These are phyloP conservation scores for Volvariella volvacea DNA, from an alignment of 1,284 basidiomycete genomes.

Conservation along the genomic window DNA sequence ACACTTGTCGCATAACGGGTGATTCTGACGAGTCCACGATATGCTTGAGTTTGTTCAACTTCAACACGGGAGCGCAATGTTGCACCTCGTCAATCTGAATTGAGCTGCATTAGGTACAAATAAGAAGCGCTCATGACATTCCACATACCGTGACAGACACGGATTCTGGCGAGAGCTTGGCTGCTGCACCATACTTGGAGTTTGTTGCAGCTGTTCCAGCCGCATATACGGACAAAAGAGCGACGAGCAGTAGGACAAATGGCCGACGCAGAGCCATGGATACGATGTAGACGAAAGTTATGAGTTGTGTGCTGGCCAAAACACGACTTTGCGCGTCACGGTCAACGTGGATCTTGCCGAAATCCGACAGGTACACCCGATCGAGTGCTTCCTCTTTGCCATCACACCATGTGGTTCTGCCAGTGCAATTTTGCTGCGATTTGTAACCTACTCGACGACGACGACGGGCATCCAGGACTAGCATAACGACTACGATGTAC, in stretches of 20 bases:
- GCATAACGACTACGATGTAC: constrained; percentile 24
- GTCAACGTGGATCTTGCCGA: too few species aligned
- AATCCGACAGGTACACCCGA: too few species aligned
- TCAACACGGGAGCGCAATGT: constrained; percentile 45
- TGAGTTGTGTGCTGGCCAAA: too few species aligned
- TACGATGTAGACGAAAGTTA: neutral
- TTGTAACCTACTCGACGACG: too few species aligned
- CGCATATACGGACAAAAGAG: constrained; percentile 31
- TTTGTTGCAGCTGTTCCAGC: constrained; percentile 6
- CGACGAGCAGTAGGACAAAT: constrained; percentile 23
- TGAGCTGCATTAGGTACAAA: neutral
- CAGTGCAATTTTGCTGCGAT: too few species aligned
- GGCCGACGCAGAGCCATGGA: constrained; percentile 20
- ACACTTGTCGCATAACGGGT: constrained; percentile 70
- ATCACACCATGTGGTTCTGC: too few species aligned
- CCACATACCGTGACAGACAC: constrained; percentile 12
- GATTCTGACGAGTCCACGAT: constrained; percentile 57
- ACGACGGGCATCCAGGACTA: too few species aligned
- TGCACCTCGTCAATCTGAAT: constrained; percentile 43
- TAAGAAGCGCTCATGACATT: neutral
- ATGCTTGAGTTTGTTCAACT: constrained; percentile 52
- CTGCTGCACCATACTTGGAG: neutral
- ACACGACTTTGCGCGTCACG: too few species aligned
- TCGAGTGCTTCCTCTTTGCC: too few species aligned
- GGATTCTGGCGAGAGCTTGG: constrained; percentile 8